Evolutionary conservation across 2,329 filamentous ascomycete species (phyloP).

Genomic region (Diplodia intermedia): DNA sequence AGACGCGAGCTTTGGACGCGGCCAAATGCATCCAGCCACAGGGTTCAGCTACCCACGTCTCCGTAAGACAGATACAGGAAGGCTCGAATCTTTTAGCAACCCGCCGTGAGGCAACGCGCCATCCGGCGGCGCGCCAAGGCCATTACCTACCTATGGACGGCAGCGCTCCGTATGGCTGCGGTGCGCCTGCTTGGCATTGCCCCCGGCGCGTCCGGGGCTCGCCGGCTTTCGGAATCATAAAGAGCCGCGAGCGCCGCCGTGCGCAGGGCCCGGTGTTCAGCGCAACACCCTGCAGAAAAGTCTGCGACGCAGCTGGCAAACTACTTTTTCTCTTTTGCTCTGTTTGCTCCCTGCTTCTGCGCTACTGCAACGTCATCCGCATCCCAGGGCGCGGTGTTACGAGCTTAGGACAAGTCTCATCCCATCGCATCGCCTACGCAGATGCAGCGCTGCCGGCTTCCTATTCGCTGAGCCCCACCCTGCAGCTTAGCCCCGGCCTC

Average conservation of each 20-base stretch:
- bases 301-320: conserved; percentile 8
- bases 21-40: no score
- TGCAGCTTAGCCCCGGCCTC: conserved; percentile 23
- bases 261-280: conserved; percentile 8
- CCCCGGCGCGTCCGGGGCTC: conserved; percentile 8
- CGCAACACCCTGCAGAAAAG: conserved; percentile 27
- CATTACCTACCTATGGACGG: not conserved
- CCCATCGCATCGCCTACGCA: conserved; percentile 21
- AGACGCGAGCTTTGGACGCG: no score
- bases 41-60: no score
- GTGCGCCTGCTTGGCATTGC: not conserved
- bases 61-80: no score
- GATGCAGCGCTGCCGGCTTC: conserved; percentile 18
- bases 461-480: conserved; percentile 29
- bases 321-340: not conserved
- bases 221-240: conserved; percentile 24
- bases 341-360: not conserved
- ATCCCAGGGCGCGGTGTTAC: conserved; percentile 7
- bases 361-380: conserved; percentile 14
- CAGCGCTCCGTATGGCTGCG: not conserved
- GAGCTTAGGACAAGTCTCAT: conserved; percentile 22
- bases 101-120: not conserved
- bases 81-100: not conserved
- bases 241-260: conserved; percentile 15
- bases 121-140: not conserved